These are phyloP conservation scores for Candida ulmi DNA, from an alignment of 805 yeast species.

Conservation along the genomic window DNA sequence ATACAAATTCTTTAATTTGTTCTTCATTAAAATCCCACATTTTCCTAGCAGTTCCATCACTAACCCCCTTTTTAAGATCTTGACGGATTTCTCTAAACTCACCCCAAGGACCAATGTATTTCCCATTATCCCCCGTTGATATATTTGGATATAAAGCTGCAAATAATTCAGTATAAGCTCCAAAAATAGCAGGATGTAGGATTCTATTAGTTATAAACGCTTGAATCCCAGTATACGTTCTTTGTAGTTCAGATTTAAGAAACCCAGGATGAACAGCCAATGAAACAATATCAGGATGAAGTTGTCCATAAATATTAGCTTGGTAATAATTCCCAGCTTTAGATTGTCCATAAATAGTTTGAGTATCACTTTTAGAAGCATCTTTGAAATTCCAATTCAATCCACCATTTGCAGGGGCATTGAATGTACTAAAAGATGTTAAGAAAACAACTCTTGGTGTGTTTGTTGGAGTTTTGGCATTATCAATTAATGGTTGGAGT, in stretches of 20 bases:
- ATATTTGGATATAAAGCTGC: slow-evolving; percentile 37
- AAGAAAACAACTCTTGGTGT: slow-evolving; percentile 40
- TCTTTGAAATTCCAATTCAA: slow-evolving; percentile 27
- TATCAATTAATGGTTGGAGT: slow-evolving; percentile 31
- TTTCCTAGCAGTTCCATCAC: slow-evolving; percentile 27
- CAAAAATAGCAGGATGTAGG: slow-evolving; percentile 20
- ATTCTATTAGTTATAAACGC: background rate
- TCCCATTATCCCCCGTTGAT: slow-evolving; percentile 27
- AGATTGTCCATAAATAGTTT: slow-evolving; percentile 30
- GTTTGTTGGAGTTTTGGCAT: slow-evolving; percentile 25
- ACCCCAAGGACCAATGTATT: slow-evolving; percentile 39
- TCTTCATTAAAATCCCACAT: slow-evolving; percentile 32
- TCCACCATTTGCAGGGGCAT: slow-evolving; percentile 28
- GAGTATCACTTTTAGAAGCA: slow-evolving; percentile 5
- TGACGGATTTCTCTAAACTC: slow-evolving; percentile 28
- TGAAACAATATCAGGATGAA: slow-evolving; percentile 28
- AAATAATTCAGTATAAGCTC: slow-evolving; percentile 39
- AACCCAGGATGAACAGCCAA: slow-evolving; percentile 38
- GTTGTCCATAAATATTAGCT: slow-evolving; percentile 29
- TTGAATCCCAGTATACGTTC: background rate
- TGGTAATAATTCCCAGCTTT: slow-evolving; percentile 36
- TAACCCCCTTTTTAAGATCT: slow-evolving; percentile 17
- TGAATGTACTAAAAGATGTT: slow-evolving; percentile 32
- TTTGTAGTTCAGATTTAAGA: slow-evolving; percentile 27
- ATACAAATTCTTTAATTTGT: slow-evolving; percentile 3